Conservation (phyloP, 176 grass and related monocot genomes). For the Canna indica region DNA sequence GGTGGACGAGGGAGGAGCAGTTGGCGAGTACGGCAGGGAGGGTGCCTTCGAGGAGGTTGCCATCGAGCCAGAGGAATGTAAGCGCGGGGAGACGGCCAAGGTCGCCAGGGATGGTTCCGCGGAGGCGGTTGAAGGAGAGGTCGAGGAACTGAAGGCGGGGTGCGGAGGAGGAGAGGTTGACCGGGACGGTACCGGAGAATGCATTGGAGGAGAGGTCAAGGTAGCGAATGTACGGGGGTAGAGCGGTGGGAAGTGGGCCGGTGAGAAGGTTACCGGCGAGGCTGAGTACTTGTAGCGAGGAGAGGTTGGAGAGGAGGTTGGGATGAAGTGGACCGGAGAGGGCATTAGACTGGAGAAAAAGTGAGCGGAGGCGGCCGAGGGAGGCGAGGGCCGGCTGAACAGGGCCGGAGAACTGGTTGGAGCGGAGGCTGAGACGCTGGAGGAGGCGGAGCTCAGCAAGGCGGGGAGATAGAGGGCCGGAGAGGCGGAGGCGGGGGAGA, state of each 20-base stretch:
- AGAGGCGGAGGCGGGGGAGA: slow-evolving; percentile 66
- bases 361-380: slow-evolving; percentile 44
- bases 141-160: slow-evolving; percentile 64
- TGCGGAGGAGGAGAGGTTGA: slow-evolving; percentile 33
- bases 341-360: slow-evolving; percentile 80
- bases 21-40: slow-evolving; percentile 79
- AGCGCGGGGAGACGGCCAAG: slow-evolving; percentile 57
- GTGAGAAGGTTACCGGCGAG: slow-evolving; percentile 66
- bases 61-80: slow-evolving; percentile 84
- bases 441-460: slow-evolving; percentile 48
- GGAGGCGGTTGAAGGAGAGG: slow-evolving; percentile 78
- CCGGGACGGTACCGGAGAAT: slow-evolving; percentile 51
- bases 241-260: slow-evolving; percentile 41
- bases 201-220: slow-evolving; percentile 92
- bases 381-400: slow-evolving; percentile 45
- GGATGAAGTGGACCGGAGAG: slow-evolving; percentile 57
- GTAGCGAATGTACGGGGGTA: slow-evolving; percentile 44
- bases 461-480: slow-evolving; percentile 50
- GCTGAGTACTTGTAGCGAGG: slow-evolving; percentile 57
- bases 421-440: slow-evolving; percentile 72
- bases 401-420: slow-evolving; percentile 61
- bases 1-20: slow-evolving; percentile 68
- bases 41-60: slow-evolving; percentile 79
- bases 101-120: slow-evolving; percentile 61
- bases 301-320: slow-evolving; percentile 60